A percentile compares a stretch with the other conserved stretches of the same genome.
Evolutionary conservation across 257 asterid species (phyloP).

Genomic region (Cruciata laevipes): DNA sequence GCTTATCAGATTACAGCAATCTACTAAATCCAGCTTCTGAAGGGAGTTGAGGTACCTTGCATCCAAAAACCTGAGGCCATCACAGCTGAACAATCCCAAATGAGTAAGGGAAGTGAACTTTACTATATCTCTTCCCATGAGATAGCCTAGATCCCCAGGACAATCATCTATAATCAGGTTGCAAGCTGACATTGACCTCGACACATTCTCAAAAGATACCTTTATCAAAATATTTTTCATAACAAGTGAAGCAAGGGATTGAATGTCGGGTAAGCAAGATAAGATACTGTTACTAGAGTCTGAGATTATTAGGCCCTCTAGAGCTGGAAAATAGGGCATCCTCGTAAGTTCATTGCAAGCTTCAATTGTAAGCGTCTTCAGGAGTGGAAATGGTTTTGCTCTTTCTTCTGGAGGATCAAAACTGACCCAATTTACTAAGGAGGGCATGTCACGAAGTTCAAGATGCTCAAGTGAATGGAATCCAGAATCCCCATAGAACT

Average conservation of each 20-base stretch:
- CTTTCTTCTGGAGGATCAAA: neutral
- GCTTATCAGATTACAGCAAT: neutral
- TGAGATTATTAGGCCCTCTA: neutral
- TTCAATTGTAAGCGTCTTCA: neutral
- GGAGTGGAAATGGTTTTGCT: neutral
- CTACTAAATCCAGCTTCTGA: neutral
- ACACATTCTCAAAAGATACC: neutral
- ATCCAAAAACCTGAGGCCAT: neutral
- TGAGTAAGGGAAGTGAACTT: neutral
- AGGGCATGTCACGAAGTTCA: neutral
- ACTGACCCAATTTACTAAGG: neutral
- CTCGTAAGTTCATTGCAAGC: neutral
- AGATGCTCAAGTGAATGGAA: neutral
- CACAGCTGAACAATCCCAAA: neutral
- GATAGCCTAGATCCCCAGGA: neutral
- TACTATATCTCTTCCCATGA: neutral
- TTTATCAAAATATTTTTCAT: too few relatives aligned
- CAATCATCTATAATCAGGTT: neutral
- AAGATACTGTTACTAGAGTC: neutral
- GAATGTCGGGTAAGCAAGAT: neutral
- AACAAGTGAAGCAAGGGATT: neutral
- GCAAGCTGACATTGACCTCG: neutral
- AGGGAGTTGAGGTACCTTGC: neutral
- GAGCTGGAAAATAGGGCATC: neutral
- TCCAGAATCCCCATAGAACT: neutral